Base-by-base conservation (phyloP, 306 rosid species). In the Luffa acutangula region DNA sequence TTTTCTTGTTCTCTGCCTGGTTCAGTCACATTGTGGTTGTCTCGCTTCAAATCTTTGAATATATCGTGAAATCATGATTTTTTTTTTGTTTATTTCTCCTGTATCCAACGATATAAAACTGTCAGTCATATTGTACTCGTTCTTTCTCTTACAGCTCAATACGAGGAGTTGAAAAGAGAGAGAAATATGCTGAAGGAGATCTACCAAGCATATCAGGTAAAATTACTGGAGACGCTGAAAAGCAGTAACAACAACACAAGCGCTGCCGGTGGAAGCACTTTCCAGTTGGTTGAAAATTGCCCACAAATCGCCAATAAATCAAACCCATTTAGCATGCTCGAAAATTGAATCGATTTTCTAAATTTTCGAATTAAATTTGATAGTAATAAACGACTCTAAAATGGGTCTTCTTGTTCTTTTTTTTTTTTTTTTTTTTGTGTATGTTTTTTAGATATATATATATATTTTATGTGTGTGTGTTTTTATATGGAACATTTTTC, bases 131-230 rank as follows among this genome's bases (percentile, higher is more conserved):
- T 5, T 15, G 1, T 6, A 11, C 4, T 33, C 72, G 14, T 4
- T 65, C 7, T 33, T 4, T 65, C 11, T 7, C 0, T 6, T 12
- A 33, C 80, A 84, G 87, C 84, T 10, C 80, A 78, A 75, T 64
- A 73, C 8, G 82, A 81, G 10, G 80, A 78, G 13, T 60, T 84
- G 80, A 63, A 43, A 67, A 56, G 74, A 9, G 84, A 84, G 46
- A 73, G 82, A 48, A 75, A 81, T 52, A 25, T 20, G n/a, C 49
- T 84, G 52, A 31, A 34, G 78, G 52, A 62, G 59, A 39, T 77
- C 2, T 74, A 53, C 18, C 66, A 78, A 36, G 33, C 34, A 37
- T 67, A 54, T 36, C 82, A 78, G 4, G 4, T 46, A 46, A 54
- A 60, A 31, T 2, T 43, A 39, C 1, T 58, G 18, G 82, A 84